Conservation (phyloP, 805 yeast species). For the Yarrowia porcina region DNA sequence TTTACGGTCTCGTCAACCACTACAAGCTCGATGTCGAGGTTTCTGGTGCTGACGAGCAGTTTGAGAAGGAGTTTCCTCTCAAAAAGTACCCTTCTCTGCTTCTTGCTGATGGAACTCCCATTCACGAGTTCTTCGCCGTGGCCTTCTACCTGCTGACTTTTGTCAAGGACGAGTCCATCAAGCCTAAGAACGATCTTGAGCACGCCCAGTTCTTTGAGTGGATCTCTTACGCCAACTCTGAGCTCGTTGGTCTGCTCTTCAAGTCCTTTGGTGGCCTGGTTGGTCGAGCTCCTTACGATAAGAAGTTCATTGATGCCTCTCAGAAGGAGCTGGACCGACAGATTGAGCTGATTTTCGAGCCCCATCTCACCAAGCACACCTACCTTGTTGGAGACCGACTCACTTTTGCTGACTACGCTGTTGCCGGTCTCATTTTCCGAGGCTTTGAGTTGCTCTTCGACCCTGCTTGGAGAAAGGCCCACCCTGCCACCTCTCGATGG, state of each 20-base stretch:
- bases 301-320: slow-evolving; percentile 56
- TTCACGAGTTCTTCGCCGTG: slow-evolving; percentile 64
- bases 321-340: slow-evolving; percentile 42
- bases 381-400: slow-evolving; percentile 68
- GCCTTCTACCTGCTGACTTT: slow-evolving; percentile 43
- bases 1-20: slow-evolving; percentile 45
- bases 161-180: slow-evolving; percentile 26
- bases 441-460: slow-evolving; percentile 62
- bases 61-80: slow-evolving; percentile 52
- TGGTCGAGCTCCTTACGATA: slow-evolving; percentile 74
- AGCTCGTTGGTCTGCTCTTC: slow-evolving; percentile 50
- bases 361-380: slow-evolving; percentile 50
- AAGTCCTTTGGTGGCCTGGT: slow-evolving; percentile 55
- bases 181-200: slow-evolving; percentile 11
- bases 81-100: slow-evolving; percentile 58
- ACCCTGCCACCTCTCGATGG: slow-evolving; percentile 71
- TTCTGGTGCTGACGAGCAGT: slow-evolving; percentile 42
- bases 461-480: slow-evolving; percentile 56
- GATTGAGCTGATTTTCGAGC: slow-evolving; percentile 41
- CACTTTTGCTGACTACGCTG: slow-evolving; percentile 62
- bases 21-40: slow-evolving; percentile 57
- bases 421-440: slow-evolving; percentile 50
- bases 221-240: slow-evolving; percentile 64
- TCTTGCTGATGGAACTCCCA: slow-evolving; percentile 63
- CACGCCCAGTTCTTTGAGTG: slow-evolving; percentile 19